A percentile compares a stretch with the other conserved stretches of the same genome.
phyloP scores from a whole-genome alignment of 306 rosid genomes.

The Acacia confusa region DNA sequence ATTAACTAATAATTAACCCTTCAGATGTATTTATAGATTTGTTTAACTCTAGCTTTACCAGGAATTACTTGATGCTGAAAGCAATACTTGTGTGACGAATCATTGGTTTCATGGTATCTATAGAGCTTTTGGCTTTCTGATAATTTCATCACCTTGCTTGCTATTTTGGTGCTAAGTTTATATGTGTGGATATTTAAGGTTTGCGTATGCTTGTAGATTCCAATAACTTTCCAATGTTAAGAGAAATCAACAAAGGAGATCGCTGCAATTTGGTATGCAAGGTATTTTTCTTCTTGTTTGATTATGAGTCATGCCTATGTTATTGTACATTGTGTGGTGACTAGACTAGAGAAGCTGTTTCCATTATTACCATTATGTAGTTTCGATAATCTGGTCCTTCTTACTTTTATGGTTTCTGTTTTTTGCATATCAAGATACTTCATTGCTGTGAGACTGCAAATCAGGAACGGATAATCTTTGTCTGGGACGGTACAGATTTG shows the following conservation, averaged over 20 bases:
- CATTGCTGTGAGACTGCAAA: constrained; percentile 41
- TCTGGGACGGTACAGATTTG: constrained; percentile 89
- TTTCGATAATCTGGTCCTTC: constrained; percentile 17
- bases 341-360: neutral
- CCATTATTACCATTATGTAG: neutral
- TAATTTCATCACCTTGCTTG: constrained; percentile 16
- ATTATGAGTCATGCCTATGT: neutral
- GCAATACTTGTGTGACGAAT: neutral
- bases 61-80: neutral
- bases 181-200: constrained; percentile 8
- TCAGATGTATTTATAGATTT: neutral
- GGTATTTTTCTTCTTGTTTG: constrained; percentile 42
- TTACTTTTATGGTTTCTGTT: constrained; percentile 20
- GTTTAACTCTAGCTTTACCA: constrained; percentile 22
- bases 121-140: constrained; percentile 5
- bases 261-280: constrained; percentile 60
- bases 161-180: constrained; percentile 7
- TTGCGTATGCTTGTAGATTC: constrained; percentile 45
- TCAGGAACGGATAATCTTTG: constrained; percentile 46
- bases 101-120: neutral
- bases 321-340: neutral
- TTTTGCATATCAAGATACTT: constrained; percentile 44
- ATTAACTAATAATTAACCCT: neutral
- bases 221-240: constrained; percentile 34
- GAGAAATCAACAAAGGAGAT: constrained; percentile 51